These are phyloP conservation scores for Penicillium sp. DNA, from an alignment of 2,329 filamentous ascomycete species.

Conservation along the genomic window DNA sequence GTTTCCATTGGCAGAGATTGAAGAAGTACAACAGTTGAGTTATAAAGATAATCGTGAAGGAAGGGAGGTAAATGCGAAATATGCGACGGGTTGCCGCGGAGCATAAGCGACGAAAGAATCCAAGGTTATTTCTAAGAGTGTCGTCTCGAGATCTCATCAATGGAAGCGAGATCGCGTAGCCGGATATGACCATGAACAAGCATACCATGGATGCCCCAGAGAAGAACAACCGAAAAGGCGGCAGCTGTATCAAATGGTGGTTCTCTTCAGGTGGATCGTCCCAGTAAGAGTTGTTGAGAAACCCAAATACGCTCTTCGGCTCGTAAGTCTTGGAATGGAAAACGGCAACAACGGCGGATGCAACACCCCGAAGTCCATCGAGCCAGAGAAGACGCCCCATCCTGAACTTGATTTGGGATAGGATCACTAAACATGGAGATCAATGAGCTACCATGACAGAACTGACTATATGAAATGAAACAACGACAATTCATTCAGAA, in stretches of 20 bases:
- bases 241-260: neutral
- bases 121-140: neutral
- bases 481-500: no score
- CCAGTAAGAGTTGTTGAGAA: neutral
- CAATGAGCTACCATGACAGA: no score
- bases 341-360: neutral
- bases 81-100: constrained; percentile 3
- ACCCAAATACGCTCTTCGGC: neutral
- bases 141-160: neutral
- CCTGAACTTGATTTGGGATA: neutral
- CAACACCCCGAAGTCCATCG: constrained; percentile 1
- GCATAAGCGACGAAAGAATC: neutral
- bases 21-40: neutral
- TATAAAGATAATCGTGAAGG: neutral
- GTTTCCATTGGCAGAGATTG: neutral
- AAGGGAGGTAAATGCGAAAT: constrained; percentile 1
- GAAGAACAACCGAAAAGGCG: constrained; percentile 1
- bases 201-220: neutral
- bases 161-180: neutral
- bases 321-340: neutral
- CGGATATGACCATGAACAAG: constrained; percentile 4
- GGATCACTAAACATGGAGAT: no score
- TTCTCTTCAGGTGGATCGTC: constrained; percentile 2
- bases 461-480: no score
- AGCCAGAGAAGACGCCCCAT: constrained; percentile 1